Base-by-base conservation (phyloP, 495 filamentous ascomycete genomes). In the Mytilinidion resinicola region DNA sequence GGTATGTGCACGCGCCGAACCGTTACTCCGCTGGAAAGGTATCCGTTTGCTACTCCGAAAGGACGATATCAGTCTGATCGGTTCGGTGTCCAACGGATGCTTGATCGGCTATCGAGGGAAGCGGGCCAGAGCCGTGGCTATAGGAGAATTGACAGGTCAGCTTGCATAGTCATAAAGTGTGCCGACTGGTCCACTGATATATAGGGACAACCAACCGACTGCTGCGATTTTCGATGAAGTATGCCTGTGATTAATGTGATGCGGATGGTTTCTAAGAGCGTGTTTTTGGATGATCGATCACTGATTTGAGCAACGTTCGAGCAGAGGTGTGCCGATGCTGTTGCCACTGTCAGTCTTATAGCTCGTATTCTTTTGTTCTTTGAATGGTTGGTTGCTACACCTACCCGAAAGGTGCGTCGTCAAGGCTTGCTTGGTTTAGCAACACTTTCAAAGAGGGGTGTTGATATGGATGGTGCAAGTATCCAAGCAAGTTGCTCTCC, bases 361-460 rank as follows among this genome's bases (percentile, higher is more conserved):
- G 43, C 19, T 43, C 6, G 15, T 3, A 21, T 21, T 41, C 53
- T 53, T 51, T 58, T 57, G 44, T 55, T 58, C 56, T 53, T n/a
- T 41, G 20, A 53, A 42, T 35, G 46, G 47, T 50, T 62, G 57
- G 59, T 56, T 53, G 55, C 59, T 59, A 60, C 63, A 35, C 55
- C 57, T 65, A 60, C 57, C 57, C 62, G 62, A 53, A 36, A 60
- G 53, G 15, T 53, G 51, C 51, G 59, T 57, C 38, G 55, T 59
- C 59, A 66, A 66, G 58, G 51, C 59, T 62, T 61, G 46, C 21
- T 30, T 30, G 25, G 33, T 49, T 21, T 30, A 7, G 19, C 46
- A 49, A 49, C 46, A 25, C 21, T 14, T 8, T 25, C 46, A 17
- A 42, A 17, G 39, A 42, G 9, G 39, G 17, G 39, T 9, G 11